phyloP scores from a whole-genome alignment of 2,329 filamentous ascomycete species.

The Cadophora sp. region DNA sequence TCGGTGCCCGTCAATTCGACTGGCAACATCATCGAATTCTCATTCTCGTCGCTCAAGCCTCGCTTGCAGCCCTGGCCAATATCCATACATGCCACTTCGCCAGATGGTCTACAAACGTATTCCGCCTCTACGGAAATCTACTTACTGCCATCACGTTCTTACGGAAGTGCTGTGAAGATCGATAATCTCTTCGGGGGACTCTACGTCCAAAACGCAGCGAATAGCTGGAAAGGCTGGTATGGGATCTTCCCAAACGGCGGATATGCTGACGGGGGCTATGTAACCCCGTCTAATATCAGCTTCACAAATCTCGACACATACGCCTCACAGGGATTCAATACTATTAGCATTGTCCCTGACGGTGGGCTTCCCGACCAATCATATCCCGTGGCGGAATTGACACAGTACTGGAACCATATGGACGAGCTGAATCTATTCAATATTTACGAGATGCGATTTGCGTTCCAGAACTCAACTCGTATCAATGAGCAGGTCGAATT shows the following conservation, averaged over 20 bases:
- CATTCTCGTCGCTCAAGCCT: conserved; percentile 43
- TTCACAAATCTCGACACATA: conserved; percentile 48
- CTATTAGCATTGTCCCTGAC: conserved; percentile 50
- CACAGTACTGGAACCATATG: conserved; percentile 49
- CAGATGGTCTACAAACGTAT: conserved; percentile 45
- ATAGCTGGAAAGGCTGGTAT: conserved; percentile 42
- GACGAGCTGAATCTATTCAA: conserved; percentile 53
- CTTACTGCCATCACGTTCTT: conserved; percentile 50
- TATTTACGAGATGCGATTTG: conserved; percentile 48
- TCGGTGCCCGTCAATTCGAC: conserved; percentile 48
- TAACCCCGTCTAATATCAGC: conserved; percentile 39
- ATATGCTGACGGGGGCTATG: conserved; percentile 46
- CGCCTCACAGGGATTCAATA: conserved; percentile 53
- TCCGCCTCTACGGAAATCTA: conserved; percentile 47
- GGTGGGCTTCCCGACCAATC: conserved; percentile 47
- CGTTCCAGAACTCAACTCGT: conserved; percentile 47
- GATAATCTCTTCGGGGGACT: conserved; percentile 55
- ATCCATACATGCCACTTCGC: conserved; percentile 43
- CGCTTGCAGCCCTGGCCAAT: conserved; percentile 47
- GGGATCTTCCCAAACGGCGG: conserved; percentile 54
- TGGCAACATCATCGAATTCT: conserved; percentile 46
- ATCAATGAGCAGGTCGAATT: conserved; percentile 40
- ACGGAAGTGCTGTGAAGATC: conserved; percentile 53
- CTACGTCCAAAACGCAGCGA: conserved; percentile 46
- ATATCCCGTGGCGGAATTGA: conserved; percentile 47